Conservation (phyloP, 176 grass and related monocot genomes). For the Phyllostachys edulis region DNA sequence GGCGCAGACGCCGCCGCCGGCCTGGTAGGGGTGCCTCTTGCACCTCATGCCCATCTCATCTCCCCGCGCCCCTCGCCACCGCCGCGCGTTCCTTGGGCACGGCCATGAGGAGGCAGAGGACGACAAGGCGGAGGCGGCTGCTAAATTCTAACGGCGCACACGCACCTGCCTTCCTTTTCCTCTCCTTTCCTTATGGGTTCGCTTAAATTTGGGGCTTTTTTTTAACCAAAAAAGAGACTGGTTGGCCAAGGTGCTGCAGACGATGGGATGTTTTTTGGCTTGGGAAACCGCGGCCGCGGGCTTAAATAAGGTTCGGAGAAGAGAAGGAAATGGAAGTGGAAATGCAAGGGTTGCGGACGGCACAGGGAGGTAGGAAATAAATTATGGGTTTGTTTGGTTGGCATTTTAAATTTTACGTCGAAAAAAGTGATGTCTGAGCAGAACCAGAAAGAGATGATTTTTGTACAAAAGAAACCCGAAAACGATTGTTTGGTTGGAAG, state of each 20-base stretch:
- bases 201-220: conserved; percentile 19
- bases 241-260: conserved; percentile 21
- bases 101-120: background rate
- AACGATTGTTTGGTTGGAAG: too few relatives aligned
- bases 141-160: conserved; percentile 17
- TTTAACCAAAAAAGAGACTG: background rate
- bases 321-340: background rate
- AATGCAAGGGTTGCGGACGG: background rate
- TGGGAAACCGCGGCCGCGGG: background rate
- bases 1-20: conserved; percentile 78
- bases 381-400: too few relatives aligned
- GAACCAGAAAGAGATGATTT: too few relatives aligned
- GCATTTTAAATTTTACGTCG: too few relatives aligned
- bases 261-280: conserved; percentile 29
- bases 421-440: too few relatives aligned
- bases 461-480: too few relatives aligned
- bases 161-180: background rate
- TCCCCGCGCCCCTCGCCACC: background rate
- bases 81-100: background rate
- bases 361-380: background rate
- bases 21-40: conserved; percentile 68
- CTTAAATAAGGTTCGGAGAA: conserved; percentile 43
- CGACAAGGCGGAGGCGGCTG: background rate
- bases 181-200: background rate
- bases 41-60: conserved; percentile 70